Percentiles rank a stretch among this genome's conserved stretches.
Conservation (phyloP, 176 grass and related monocot genomes). For the Elymus sibiricus region DNA sequence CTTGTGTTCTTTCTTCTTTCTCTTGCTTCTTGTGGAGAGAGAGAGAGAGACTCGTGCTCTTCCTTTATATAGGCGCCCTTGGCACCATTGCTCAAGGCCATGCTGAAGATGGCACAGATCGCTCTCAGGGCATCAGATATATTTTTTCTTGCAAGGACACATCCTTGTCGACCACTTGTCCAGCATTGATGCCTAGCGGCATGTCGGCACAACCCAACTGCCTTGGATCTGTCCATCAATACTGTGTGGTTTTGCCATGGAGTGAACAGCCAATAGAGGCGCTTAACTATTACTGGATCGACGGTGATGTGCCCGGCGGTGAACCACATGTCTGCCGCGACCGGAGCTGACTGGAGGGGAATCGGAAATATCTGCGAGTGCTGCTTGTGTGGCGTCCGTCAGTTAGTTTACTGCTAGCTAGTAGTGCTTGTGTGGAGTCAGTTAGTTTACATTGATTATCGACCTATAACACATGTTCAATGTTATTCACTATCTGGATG, state of each 20-base stretch:
- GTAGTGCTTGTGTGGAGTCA: too few species aligned
- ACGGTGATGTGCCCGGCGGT: too few species aligned
- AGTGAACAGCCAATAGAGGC: neutral
- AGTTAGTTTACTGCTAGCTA: neutral
- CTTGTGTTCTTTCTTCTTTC: neutral
- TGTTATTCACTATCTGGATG: neutral
- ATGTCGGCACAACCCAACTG: neutral
- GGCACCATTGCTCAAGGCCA: neutral
- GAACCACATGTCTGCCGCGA: neutral
- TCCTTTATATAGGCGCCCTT: neutral
- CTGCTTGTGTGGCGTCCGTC: neutral
- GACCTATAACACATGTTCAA: neutral
- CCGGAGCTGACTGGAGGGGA: too few species aligned
- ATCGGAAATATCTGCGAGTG: too few species aligned
- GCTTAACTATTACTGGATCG: neutral
- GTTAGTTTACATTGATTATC: neutral
- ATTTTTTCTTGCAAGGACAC: neutral
- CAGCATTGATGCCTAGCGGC: neutral
- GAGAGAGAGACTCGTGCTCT: neutral
- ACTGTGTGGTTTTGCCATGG: neutral
- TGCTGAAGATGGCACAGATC: neutral
- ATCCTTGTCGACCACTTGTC: neutral
- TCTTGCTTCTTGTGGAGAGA: neutral
- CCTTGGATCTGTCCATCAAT: neutral
- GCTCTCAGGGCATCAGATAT: neutral